Conservation (phyloP, 2,329 filamentous ascomycete genomes). For the Colletotrichum gloeosporioides region DNA sequence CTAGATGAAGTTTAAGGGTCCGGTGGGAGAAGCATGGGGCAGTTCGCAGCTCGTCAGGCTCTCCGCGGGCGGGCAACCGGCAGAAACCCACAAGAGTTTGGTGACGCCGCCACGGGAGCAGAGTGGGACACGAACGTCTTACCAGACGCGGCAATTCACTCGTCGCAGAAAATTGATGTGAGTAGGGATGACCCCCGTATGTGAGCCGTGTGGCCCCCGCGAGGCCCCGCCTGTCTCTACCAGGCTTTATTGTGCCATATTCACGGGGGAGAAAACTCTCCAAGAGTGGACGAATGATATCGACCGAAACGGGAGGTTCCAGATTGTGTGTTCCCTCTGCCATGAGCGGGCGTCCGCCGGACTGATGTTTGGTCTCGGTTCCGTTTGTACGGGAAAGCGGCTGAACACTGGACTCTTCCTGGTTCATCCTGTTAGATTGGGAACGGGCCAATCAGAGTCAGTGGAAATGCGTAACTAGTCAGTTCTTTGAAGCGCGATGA, state of each 20-base stretch:
- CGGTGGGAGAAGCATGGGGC: background rate
- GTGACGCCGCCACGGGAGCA: background rate
- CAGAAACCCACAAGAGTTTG: background rate
- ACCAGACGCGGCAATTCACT: slow-evolving; percentile 9
- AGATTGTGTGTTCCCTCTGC: background rate
- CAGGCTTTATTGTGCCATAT: background rate
- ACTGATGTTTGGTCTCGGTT: background rate
- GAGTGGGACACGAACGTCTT: slow-evolving; percentile 1
- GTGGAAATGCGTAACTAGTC: background rate
- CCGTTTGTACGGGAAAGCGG: background rate
- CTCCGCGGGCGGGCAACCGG: background rate
- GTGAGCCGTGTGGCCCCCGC: background rate
- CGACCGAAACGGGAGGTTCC: background rate
- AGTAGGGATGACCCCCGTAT: slow-evolving; percentile 6
- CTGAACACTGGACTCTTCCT: background rate
- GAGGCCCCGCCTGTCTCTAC: background rate
- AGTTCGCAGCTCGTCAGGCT: background rate
- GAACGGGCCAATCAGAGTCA: background rate
- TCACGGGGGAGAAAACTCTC: background rate
- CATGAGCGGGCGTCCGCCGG: background rate
- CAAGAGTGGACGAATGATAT: background rate
- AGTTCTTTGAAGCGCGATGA: background rate
- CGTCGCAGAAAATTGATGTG: background rate
- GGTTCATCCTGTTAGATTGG: background rate
- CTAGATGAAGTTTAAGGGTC: background rate